Evolutionary conservation across 345 rosid genomes (phyloP).

Genomic region (Erucastrum elatum): DNA sequence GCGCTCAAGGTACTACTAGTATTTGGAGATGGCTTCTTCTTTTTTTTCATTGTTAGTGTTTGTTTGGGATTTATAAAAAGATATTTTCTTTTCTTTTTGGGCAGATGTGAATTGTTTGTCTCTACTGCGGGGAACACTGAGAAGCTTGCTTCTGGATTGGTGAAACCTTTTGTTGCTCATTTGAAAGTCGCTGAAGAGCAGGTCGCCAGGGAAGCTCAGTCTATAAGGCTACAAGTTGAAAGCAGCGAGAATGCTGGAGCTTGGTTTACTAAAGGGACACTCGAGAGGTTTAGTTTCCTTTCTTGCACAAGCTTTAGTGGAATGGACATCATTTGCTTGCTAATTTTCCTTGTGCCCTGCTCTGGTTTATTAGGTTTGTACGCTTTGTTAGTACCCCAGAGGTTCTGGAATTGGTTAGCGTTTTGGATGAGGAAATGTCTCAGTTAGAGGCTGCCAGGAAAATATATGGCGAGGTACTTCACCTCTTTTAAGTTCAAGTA

Average conservation of each 20-base stretch:
- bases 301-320: background rate
- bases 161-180: conserved; percentile 90
- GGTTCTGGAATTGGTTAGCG: conserved; percentile 78
- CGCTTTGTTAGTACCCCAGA: conserved; percentile 97
- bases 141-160: conserved; percentile 87
- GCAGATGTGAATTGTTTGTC: conserved; percentile 83
- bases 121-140: conserved; percentile 73
- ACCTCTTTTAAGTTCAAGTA: conserved; percentile 19
- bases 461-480: conserved; percentile 82
- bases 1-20: conserved; percentile 65
- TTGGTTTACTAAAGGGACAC: conserved; percentile 97
- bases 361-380: conserved; percentile 73
- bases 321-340: background rate
- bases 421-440: conserved; percentile 86
- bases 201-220: conserved; percentile 54
- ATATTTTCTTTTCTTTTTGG: conserved; percentile 5
- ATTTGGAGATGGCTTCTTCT: conserved; percentile 9
- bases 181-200: conserved; percentile 87
- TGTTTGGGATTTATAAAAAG: background rate
- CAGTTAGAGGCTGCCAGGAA: conserved; percentile 86
- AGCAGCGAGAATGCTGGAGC: conserved; percentile 50
- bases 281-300: conserved; percentile 67
- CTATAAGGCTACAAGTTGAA: conserved; percentile 74
- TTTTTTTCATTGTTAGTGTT: background rate
- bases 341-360: conserved; percentile 14